Base-by-base conservation (phyloP, 176 grass and related monocot species). In the Aegilops bicornis region DNA sequence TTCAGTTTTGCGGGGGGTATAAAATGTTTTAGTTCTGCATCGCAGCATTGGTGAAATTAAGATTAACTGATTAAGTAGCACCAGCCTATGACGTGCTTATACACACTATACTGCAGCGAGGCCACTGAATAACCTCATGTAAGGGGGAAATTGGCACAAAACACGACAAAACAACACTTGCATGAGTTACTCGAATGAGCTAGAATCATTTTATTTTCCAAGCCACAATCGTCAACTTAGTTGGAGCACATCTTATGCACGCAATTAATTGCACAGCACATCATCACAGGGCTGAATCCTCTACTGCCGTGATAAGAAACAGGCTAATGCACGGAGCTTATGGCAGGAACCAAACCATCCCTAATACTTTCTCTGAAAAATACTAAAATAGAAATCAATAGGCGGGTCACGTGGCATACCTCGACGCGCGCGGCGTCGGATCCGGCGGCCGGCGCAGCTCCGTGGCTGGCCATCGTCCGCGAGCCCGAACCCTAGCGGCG, bases 401-500 rank as follows among this genome's bases (percentile, higher is more conserved):
- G 27, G 74, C 71, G 27, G 7, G 4, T 69, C 47, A 70, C 31
- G 58, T 75, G 66, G 42, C 70, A 5, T 77, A 95, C 95, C 95
- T 93, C 95, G 56, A 89, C 59, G 24, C 86, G 64, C 32, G 40
- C 11, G 22, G 79, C 79, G 81, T 82, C 85, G 42, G 83, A 87
- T 87, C 85, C 91, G 39, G 83, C 73, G 9, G 69, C 59, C 78
- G 72, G 64, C 78, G 86, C 90, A 62, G 76, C 87, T 20, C 85
- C 91, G 78, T 95, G 85, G 84, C 78, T 95, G 85, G 82, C 76
- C 92, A 97, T 95, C 86, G 72, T 78, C 71, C 85, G 11, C 33
- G 76, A 50, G 22, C 29, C 75, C 67, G 64, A 84, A 87, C 80
- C 89, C 85, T 59, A 59, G 56, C 74, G 79, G 23, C 29, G 22